Percentiles rank a stretch among this genome's conserved stretches.
phyloP scores from a whole-genome alignment of 2,329 filamentous ascomycete species.

The Chaetomium sp. region DNA sequence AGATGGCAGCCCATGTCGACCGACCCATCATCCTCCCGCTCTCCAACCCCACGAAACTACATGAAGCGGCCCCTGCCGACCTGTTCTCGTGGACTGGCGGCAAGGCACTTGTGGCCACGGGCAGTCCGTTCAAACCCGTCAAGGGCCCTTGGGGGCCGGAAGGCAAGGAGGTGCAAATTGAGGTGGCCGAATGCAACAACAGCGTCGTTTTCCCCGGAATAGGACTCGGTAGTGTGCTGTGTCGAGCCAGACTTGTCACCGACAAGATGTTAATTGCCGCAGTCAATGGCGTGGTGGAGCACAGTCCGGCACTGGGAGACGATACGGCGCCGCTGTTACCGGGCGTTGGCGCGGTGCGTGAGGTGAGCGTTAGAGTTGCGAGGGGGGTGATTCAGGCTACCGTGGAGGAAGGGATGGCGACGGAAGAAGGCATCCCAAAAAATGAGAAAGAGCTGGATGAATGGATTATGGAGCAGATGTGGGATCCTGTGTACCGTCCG shows the following conservation, averaged over 20 bases:
- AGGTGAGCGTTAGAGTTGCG: conserved; percentile 78
- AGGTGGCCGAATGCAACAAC: conserved; percentile 83
- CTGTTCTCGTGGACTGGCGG: conserved; percentile 78
- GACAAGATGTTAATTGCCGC: conserved; percentile 83
- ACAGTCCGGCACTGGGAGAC: conserved; percentile 69
- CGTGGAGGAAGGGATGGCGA: conserved; percentile 67
- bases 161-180: conserved; percentile 49
- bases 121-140: conserved; percentile 78
- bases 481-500: conserved; percentile 69
- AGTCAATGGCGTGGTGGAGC: conserved; percentile 68
- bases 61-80: conserved; percentile 79
- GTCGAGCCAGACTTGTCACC: conserved; percentile 65
- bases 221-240: conserved; percentile 75
- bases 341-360: conserved; percentile 71
- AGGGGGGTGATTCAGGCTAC: conserved; percentile 73
- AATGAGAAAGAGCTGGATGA: conserved; percentile 59
- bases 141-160: conserved; percentile 57
- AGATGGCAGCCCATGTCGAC: conserved; percentile 73
- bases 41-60: conserved; percentile 80
- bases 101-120: conserved; percentile 77
- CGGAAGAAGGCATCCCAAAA: conserved; percentile 64
- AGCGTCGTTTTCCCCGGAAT: conserved; percentile 84
- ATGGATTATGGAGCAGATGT: conserved; percentile 81
- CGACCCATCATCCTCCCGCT: conserved; percentile 79
- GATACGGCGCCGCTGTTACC: conserved; percentile 69